phyloP scores from a whole-genome alignment of 129 eudicot species.

The Helichrysum umbraculigerum region DNA sequence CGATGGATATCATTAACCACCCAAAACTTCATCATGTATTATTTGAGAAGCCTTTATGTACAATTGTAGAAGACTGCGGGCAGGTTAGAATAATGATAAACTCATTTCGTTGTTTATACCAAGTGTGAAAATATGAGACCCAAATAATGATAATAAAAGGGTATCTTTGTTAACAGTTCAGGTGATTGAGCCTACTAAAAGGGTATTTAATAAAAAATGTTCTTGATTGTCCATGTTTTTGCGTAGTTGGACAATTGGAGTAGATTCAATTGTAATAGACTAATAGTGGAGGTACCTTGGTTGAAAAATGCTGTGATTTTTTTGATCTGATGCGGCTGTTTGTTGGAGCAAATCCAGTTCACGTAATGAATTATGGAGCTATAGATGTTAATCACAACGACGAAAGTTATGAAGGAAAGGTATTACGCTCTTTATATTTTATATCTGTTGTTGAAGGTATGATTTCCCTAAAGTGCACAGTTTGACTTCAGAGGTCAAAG shows the following conservation, averaged over 20 bases:
- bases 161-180: conserved; percentile 25
- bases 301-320: conserved; percentile 99
- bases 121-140: no score
- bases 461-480: not conserved
- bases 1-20: conserved; percentile 85
- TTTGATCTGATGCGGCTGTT: conserved; percentile 97
- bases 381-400: conserved; percentile 91
- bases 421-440: conserved; percentile 22
- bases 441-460: not conserved
- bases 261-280: conserved; percentile 87
- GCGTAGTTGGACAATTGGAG: conserved; percentile 89
- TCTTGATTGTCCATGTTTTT: not conserved
- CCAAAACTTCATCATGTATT: conserved; percentile 86
- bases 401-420: conserved; percentile 94
- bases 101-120: no score
- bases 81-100: conserved; percentile 49
- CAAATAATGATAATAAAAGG: not conserved
- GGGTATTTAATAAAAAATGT: conserved; percentile 9
- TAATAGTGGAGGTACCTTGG: conserved; percentile 93
- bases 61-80: conserved; percentile 76
- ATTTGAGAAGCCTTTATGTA: conserved; percentile 95
- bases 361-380: conserved; percentile 95
- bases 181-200: conserved; percentile 88
- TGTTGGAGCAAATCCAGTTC: conserved; percentile 85
- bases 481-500: conserved; percentile 28